phyloP scores from a whole-genome alignment of 2,329 filamentous ascomycete species.

The Hortaea werneckii region DNA sequence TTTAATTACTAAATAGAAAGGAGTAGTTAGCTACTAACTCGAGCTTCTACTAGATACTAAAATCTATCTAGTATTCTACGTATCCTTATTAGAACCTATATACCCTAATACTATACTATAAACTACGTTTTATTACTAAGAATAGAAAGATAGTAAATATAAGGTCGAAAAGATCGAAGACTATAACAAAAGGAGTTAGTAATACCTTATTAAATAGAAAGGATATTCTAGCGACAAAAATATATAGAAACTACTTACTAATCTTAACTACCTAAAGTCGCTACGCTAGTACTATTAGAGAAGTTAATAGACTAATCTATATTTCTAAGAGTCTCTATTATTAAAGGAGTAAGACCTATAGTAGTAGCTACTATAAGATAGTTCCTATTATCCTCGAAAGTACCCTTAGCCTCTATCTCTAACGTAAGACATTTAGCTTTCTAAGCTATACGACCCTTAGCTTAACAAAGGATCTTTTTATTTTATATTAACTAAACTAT shows the following conservation, averaged over 20 bases:
- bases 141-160: slow-evolving; percentile 1
- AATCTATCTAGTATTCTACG: slow-evolving; percentile 4
- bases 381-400: too few relatives aligned
- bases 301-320: too few relatives aligned
- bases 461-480: too few relatives aligned
- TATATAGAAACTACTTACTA: slow-evolving; percentile 5
- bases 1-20: neutral
- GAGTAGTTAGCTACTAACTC: neutral
- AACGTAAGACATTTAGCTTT: too few relatives aligned
- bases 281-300: neutral
- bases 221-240: slow-evolving; percentile 2
- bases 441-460: too few relatives aligned
- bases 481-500: too few relatives aligned
- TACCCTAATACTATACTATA: slow-evolving; percentile 1
- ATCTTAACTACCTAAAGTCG: slow-evolving; percentile 1
- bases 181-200: slow-evolving; percentile 1
- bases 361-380: too few relatives aligned
- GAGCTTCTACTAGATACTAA: neutral
- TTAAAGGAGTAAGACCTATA: too few relatives aligned
- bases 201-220: slow-evolving; percentile 8
- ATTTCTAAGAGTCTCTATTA: too few relatives aligned
- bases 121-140: slow-evolving; percentile 6
- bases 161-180: slow-evolving; percentile 3
- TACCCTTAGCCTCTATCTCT: too few relatives aligned
- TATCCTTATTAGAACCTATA: slow-evolving; percentile 3